Conservation (phyloP, 225 moss, liverwort and hornwort species). For the Physcomitrellopsis africana region DNA sequence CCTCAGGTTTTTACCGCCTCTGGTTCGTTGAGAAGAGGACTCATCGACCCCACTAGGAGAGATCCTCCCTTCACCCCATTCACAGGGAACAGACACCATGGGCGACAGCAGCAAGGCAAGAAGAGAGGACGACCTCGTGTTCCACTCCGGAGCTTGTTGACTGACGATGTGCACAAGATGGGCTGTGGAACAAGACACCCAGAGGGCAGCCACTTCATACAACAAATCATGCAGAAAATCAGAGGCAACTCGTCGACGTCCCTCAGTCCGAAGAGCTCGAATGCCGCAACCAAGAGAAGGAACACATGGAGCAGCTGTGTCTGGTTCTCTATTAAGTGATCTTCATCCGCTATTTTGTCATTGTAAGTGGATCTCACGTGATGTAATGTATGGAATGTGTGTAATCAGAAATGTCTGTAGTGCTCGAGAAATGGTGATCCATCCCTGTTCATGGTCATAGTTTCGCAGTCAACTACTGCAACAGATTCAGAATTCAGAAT, state of each 20-base stretch:
- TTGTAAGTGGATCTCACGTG: no score
- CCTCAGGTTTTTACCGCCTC: conserved; percentile 29
- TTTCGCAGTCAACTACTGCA: no score
- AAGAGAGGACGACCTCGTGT: conserved; percentile 44
- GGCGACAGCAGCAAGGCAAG: conserved; percentile 16
- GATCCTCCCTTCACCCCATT: not conserved
- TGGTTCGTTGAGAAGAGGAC: conserved; percentile 37
- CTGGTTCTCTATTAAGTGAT: conserved; percentile 44
- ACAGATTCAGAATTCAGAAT: no score
- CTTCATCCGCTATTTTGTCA: no score
- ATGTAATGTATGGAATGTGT: no score
- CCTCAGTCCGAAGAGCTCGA: conserved; percentile 38
- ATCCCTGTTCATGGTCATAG: no score
- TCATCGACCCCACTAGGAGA: conserved; percentile 6
- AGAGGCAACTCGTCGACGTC: conserved; percentile 33
- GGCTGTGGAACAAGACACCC: conserved; percentile 29
- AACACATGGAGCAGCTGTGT: conserved; percentile 50
- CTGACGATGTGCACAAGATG: conserved; percentile 39
- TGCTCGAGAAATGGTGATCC: no score
- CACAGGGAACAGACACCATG: conserved; percentile 28
- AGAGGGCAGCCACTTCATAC: conserved; percentile 44
- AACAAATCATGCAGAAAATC: conserved; percentile 46
- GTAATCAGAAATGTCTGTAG: no score
- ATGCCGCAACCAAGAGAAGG: conserved; percentile 36
- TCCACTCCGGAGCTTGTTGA: conserved; percentile 43